These are phyloP conservation scores for Suhomyces yuchorum DNA, from an alignment of 1,139 yeast species.

Conservation along the genomic window DNA sequence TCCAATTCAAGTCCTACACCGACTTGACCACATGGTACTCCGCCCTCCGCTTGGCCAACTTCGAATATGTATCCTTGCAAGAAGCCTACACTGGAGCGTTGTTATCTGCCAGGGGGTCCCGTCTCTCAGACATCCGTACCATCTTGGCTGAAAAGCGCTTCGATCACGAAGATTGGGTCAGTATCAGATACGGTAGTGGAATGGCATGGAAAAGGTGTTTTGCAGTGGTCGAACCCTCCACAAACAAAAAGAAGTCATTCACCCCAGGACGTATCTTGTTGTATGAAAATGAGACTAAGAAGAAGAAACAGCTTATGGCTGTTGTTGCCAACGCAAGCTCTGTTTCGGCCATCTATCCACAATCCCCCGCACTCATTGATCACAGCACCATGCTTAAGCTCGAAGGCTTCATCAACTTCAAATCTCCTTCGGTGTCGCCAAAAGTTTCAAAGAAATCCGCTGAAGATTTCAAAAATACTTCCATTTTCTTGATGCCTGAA, in stretches of 20 bases:
- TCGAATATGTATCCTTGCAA: slow-evolving; percentile 79
- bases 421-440: slow-evolving; percentile 40
- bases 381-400: slow-evolving; percentile 84
- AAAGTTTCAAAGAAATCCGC: slow-evolving; percentile 44
- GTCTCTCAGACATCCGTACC: slow-evolving; percentile 82
- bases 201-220: slow-evolving; percentile 97
- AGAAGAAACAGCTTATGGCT: slow-evolving; percentile 79
- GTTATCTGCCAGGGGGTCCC: slow-evolving; percentile 82
- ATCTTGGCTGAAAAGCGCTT: slow-evolving; percentile 82
- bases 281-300: slow-evolving; percentile 62
- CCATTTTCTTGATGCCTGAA: slow-evolving; percentile 95
- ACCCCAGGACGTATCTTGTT: slow-evolving; percentile 61
- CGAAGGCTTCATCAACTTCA: slow-evolving; percentile 77
- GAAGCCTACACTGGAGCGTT: slow-evolving; percentile 96
- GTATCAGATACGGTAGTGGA: slow-evolving; percentile 93
- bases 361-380: slow-evolving; percentile 75
- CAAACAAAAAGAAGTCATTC: slow-evolving; percentile 45
- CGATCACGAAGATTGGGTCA: slow-evolving; percentile 91
- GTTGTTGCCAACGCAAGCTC: slow-evolving; percentile 69
- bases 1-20: slow-evolving; percentile 68
- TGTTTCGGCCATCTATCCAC: slow-evolving; percentile 93
- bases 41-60: slow-evolving; percentile 76
- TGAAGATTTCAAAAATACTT: slow-evolving; percentile 68
- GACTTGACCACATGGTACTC: slow-evolving; percentile 71
- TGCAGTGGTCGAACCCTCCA: slow-evolving; percentile 82